phyloP scores from a whole-genome alignment of 805 yeast genomes.

The Yarrowia yakushimensis region DNA sequence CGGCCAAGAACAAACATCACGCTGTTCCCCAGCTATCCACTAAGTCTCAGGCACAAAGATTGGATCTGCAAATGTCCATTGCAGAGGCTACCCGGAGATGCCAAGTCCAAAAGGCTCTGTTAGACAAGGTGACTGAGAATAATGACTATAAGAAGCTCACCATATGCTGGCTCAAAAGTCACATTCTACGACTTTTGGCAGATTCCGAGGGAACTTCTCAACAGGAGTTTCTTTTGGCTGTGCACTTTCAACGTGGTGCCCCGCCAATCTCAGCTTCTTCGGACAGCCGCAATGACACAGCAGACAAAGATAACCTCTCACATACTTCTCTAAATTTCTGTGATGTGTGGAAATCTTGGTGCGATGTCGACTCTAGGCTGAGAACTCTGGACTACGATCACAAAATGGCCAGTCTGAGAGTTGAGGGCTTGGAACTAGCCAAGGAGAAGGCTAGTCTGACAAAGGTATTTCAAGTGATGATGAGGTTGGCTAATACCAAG shows the following conservation, averaged over 20 bases:
- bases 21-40: background rate
- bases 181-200: background rate
- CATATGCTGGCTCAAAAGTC: background rate
- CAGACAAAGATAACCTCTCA: background rate
- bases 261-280: background rate
- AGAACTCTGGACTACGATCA: background rate
- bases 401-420: background rate
- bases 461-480: background rate
- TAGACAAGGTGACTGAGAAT: background rate
- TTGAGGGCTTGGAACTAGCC: background rate
- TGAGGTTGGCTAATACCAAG: background rate
- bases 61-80: background rate
- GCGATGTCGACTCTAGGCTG: background rate
- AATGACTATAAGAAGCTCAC: background rate
- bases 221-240: background rate
- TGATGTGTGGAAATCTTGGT: background rate
- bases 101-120: background rate
- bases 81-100: background rate
- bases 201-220: background rate
- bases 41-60: background rate
- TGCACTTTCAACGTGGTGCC: background rate
- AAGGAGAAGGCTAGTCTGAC: background rate
- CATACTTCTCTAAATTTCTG: background rate
- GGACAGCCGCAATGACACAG: background rate
- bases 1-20: background rate